phyloP scores from a whole-genome alignment of 192 early-diverging fungal species.

The Coemansia sp. region DNA sequence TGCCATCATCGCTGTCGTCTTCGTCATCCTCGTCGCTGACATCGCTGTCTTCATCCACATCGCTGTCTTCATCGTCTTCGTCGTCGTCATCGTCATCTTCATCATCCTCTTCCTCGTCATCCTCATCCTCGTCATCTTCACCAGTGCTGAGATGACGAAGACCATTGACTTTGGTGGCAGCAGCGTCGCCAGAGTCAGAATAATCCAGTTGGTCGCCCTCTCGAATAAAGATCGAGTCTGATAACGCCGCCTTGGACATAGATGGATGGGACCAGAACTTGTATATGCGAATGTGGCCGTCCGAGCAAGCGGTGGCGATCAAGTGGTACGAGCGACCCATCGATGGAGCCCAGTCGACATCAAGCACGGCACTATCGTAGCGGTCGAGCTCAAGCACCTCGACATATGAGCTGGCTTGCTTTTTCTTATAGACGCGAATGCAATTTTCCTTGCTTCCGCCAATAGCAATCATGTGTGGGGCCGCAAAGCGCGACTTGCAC shows the following conservation, averaged over 20 bases:
- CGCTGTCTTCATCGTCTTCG: constrained; percentile 31
- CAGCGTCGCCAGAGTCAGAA: constrained; percentile 2
- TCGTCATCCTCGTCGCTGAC: constrained; percentile 21
- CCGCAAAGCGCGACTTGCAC: constrained; percentile 78
- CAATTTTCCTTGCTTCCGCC: constrained; percentile 80
- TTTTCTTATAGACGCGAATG: constrained; percentile 61
- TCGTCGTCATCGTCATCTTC: constrained; percentile 19
- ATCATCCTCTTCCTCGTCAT: constrained; percentile 9
- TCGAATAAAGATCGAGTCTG: constrained; percentile 43
- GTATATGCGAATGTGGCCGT: constrained; percentile 54
- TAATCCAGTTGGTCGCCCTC: constrained; percentile 27
- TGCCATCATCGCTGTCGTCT: constrained; percentile 8
- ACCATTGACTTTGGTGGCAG: neutral
- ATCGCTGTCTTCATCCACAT: constrained; percentile 17
- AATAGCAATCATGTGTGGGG: constrained; percentile 77
- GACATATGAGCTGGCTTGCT: constrained; percentile 28
- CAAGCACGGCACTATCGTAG: constrained; percentile 59
- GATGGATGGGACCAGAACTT: constrained; percentile 49
- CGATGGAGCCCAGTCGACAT: constrained; percentile 55
- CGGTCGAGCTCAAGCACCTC: constrained; percentile 57
- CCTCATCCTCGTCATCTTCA: neutral
- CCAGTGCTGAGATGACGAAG: neutral
- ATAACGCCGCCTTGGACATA: constrained; percentile 19
- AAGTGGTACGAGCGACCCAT: constrained; percentile 62
- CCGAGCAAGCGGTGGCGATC: constrained; percentile 51